These are phyloP conservation scores for Leccinum longicurvipes DNA, from an alignment of 768 basidiomycete genomes.

Conservation along the genomic window DNA sequence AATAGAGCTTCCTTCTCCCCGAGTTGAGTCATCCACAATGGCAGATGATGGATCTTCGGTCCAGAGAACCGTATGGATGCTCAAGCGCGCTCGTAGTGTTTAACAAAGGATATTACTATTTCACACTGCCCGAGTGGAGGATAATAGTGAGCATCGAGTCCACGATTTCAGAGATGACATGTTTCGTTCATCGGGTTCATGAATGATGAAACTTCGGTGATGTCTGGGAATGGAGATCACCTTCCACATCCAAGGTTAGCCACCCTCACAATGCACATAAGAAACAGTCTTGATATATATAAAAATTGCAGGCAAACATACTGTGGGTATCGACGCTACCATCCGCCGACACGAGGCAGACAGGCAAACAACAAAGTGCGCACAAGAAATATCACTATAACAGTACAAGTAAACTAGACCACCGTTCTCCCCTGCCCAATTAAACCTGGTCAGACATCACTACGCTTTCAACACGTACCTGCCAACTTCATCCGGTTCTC, in stretches of 20 bases:
- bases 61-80: no score
- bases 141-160: no score
- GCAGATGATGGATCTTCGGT: no score
- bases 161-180: neutral
- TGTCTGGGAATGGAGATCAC: neutral
- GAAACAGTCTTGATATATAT: neutral
- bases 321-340: neutral
- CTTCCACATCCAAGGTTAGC: neutral
- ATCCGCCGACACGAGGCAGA: neutral
- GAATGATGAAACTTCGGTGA: neutral
- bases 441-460: no score
- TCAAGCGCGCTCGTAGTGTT: no score
- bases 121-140: no score
- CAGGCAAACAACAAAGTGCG: neutral
- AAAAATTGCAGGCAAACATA: neutral
- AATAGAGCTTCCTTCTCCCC: no score
- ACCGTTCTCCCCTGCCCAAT: no score
- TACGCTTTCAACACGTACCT: neutral
- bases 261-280: no score
- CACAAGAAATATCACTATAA: neutral
- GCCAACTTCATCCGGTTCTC: constrained; percentile 20
- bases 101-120: no score
- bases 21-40: no score
- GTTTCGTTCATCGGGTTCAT: neutral
- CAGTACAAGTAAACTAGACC: constrained; percentile 2